Conservation (phyloP, 2,329 filamentous ascomycete species). For the Pseudopyricularia javanii region DNA sequence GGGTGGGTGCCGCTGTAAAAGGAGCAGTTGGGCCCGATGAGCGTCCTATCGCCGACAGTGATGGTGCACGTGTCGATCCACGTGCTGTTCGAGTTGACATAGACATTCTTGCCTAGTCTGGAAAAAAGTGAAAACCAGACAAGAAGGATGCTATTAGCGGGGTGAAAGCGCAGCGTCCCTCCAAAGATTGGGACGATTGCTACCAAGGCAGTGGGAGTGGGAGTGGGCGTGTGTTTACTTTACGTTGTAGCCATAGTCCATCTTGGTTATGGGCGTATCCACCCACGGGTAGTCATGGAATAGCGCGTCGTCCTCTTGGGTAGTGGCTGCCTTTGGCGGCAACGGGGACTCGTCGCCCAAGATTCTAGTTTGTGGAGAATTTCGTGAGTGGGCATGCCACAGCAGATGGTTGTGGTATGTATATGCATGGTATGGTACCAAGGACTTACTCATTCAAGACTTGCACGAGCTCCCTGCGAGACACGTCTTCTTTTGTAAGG, state of each 20-base stretch:
- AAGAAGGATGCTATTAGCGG: background rate
- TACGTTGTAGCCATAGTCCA: conserved; percentile 72
- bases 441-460: conserved; percentile 58
- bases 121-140: background rate
- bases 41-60: conserved; percentile 61
- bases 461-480: conserved; percentile 50
- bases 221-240: conserved; percentile 21
- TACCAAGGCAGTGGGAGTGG: background rate
- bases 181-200: too few species aligned
- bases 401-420: too few species aligned
- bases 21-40: conserved; percentile 67
- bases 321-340: conserved; percentile 42
- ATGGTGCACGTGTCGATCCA: conserved; percentile 69
- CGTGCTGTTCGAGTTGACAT: conserved; percentile 61
- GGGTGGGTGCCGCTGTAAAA: conserved; percentile 70
- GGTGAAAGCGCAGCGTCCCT: too few species aligned
- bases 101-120: conserved; percentile 56
- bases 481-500: conserved; percentile 31
- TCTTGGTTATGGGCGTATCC: conserved; percentile 48
- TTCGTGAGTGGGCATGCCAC: background rate
- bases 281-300: conserved; percentile 57
- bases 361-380: conserved; percentile 33
- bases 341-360: conserved; percentile 48
- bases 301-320: conserved; percentile 51
- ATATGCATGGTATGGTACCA: too few species aligned